A percentile compares a stretch with the other conserved stretches of the same genome.
phyloP scores from a whole-genome alignment of 2,329 filamentous ascomycete species.

The Fusarium sp. region DNA sequence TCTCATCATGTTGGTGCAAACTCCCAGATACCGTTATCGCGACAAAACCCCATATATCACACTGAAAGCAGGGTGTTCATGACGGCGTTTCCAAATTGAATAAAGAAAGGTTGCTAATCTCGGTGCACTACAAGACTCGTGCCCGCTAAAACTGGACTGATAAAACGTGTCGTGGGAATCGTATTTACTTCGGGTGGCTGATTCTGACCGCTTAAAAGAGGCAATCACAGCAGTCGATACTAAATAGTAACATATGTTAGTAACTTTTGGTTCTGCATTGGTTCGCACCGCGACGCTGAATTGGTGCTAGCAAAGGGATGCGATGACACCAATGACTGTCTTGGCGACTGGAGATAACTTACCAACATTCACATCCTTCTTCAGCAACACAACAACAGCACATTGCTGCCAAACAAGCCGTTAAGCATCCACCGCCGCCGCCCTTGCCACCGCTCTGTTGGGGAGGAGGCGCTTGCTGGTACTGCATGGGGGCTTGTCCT shows the following conservation, averaged over 20 bases:
- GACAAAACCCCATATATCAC: conserved; percentile 17
- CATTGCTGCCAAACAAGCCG: conserved; percentile 62
- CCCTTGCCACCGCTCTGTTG: conserved; percentile 53
- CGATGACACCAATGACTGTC: conserved; percentile 15
- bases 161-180: conserved; percentile 13
- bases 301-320: conserved; percentile 6
- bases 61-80: conserved; percentile 16
- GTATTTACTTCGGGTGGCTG: conserved; percentile 5
- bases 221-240: conserved; percentile 60
- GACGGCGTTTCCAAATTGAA: conserved; percentile 24
- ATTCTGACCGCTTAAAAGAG: conserved; percentile 48
- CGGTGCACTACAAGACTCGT: background rate
- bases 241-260: conserved; percentile 34
- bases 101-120: conserved; percentile 6
- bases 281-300: conserved; percentile 9
- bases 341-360: conserved; percentile 29
- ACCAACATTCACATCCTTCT: conserved; percentile 65
- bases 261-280: background rate
- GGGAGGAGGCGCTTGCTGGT: conserved; percentile 56
- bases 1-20: background rate
- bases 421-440: conserved; percentile 59
- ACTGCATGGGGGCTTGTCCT: conserved; percentile 60
- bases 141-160: background rate
- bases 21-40: conserved; percentile 9
- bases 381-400: conserved; percentile 66